phyloP scores from a whole-genome alignment of 2,329 filamentous ascomycete genomes.

The Colletotrichum cereale region DNA sequence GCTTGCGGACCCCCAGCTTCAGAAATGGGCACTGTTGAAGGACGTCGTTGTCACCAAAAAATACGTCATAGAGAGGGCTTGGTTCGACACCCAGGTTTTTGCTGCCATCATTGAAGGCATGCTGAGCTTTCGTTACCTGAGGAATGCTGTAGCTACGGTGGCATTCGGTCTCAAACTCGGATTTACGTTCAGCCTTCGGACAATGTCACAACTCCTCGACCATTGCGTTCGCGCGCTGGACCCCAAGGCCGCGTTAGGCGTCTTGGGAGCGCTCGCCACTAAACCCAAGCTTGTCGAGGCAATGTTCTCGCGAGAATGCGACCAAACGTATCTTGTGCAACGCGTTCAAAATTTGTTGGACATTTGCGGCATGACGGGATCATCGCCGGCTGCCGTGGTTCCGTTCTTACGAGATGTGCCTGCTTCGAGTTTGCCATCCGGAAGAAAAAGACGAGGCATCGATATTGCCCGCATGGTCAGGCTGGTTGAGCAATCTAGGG shows the following conservation, averaged over 20 bases:
- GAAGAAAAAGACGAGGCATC: background rate
- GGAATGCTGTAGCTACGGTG: constrained; percentile 59
- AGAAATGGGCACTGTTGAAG: constrained; percentile 47
- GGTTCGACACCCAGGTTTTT: constrained; percentile 54
- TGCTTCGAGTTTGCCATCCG: background rate
- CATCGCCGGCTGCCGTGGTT: background rate
- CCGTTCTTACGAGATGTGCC: background rate
- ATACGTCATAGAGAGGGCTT: constrained; percentile 56
- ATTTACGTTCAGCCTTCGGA: constrained; percentile 48
- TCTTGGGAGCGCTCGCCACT: constrained; percentile 4
- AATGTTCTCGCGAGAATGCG: background rate
- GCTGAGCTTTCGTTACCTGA: constrained; percentile 59
- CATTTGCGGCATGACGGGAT: constrained; percentile 12
- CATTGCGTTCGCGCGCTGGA: constrained; percentile 51
- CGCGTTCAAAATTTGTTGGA: constrained; percentile 27
- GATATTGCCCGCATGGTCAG: constrained; percentile 10
- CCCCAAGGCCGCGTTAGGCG: constrained; percentile 1
- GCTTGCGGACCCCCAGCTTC: constrained; percentile 44
- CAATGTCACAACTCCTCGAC: constrained; percentile 56
- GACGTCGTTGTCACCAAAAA: constrained; percentile 47
- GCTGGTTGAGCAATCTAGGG: background rate
- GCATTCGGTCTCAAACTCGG: constrained; percentile 53
- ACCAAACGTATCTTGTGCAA: constrained; percentile 16
- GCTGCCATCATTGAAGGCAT: constrained; percentile 63
- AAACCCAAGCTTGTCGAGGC: background rate